Base-by-base conservation (phyloP, 2,329 filamentous ascomycete genomes). In the Ramularia endophylla region DNA sequence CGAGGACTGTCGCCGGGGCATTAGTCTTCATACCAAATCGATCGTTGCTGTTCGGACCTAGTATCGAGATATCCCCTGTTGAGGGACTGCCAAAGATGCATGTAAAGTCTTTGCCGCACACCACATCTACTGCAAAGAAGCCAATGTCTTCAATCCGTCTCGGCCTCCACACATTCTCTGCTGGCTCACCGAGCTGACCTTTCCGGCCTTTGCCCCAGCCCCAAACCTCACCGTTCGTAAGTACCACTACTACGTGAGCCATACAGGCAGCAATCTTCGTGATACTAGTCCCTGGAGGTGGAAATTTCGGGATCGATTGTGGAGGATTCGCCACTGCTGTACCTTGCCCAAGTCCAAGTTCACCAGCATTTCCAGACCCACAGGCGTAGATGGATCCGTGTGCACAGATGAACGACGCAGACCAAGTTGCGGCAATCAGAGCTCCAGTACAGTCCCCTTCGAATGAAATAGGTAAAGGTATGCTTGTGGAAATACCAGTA, bases 201-300 rank as follows among this genome's bases (percentile, higher is more conserved):
- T 95, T 92, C 17, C 87, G 77, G 11, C 85, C 83, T 54, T 80
- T 86, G 0, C 92, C 92, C 90, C 90, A 97, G 2, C 87, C 89
- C 60, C 85, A 94, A 1, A 82, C 81, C 12, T 84, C 74, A 0
- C 89, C 90, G 58, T 84, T 83, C 31, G 75, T 75, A 3, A 94
- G 65, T 0, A 95, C 75, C 2, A 70, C 78, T 12, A 94, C 76
- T 0, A 80, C 79, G 59, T 98, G 92, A 16, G 79, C 80, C 71
- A 94, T 84, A 22, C 85, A 80, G 8, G 85, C 83, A 2, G 81
- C 70, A 18, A 95, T 59, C 43, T 83, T 75, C 1, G 77, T 64
- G 3, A 94, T 62, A n/a, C 69, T 64, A 0, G 73, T 73, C 0
- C 66, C 76, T 1, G 51, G 7, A 0, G 83, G 83, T 1, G 83